phyloP scores from a whole-genome alignment of 139 green algal genomes.

The Mesotaenium endlicherianum region DNA sequence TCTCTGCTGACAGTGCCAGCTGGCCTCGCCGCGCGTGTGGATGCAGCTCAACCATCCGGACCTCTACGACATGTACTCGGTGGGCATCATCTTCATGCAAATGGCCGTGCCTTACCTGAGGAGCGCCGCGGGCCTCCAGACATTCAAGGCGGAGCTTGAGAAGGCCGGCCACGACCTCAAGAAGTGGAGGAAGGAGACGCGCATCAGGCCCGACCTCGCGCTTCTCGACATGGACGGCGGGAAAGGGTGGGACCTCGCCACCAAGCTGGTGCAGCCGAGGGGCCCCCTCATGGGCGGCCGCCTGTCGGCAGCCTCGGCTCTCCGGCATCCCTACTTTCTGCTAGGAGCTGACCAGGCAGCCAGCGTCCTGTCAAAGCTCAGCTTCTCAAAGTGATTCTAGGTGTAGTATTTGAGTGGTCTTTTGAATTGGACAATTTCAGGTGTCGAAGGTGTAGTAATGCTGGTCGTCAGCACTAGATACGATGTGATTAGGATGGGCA shows the following conservation, averaged over 20 bases:
- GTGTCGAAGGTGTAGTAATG: too few relatives aligned
- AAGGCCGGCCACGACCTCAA: constrained; percentile 53
- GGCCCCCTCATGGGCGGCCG: constrained; percentile 34
- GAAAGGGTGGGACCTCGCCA: constrained; percentile 56
- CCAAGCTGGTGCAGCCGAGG: constrained; percentile 46
- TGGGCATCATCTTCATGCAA: constrained; percentile 58
- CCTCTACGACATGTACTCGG: constrained; percentile 64
- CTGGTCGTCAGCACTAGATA: too few relatives aligned
- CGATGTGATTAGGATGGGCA: too few relatives aligned
- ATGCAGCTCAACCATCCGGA: constrained; percentile 56
- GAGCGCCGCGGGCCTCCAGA: constrained; percentile 29
- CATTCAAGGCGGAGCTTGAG: constrained; percentile 56
- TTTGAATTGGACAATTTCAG: too few relatives aligned
- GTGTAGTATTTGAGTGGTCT: too few relatives aligned
- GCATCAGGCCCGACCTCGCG: constrained; percentile 40
- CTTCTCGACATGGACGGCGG: constrained; percentile 56
- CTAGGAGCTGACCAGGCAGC: constrained; percentile 34
- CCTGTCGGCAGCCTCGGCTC: constrained; percentile 30
- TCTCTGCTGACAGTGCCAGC: too few relatives aligned
- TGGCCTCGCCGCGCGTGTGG: neutral
- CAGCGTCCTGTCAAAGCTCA: constrained; percentile 26
- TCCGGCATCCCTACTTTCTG: constrained; percentile 57
- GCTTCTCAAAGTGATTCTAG: too few relatives aligned
- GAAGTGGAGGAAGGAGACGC: constrained; percentile 42
- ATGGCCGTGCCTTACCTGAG: constrained; percentile 50